Conservation (phyloP, 2,329 filamentous ascomycete genomes). For the Cadophora luteo-olivacea region DNA sequence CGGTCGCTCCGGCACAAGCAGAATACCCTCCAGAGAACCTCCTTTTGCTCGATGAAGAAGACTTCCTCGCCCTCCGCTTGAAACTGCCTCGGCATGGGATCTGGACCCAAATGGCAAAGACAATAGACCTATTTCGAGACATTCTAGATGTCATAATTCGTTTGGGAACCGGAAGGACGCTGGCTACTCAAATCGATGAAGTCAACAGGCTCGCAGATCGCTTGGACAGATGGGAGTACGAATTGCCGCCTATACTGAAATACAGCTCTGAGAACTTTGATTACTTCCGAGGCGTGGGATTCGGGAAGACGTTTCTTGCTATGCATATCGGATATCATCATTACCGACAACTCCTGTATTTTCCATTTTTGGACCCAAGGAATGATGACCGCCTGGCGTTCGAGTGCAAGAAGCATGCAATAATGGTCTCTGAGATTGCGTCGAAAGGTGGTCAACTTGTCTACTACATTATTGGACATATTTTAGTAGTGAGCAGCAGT, state of each 20-base stretch:
- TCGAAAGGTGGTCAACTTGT: constrained; percentile 42
- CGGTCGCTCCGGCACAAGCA: constrained; percentile 18
- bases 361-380: constrained; percentile 49
- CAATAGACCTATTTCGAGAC: constrained; percentile 28
- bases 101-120: constrained; percentile 33
- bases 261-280: constrained; percentile 49
- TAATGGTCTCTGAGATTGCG: constrained; percentile 45
- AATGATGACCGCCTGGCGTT: constrained; percentile 28
- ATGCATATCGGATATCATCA: constrained; percentile 55
- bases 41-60: constrained; percentile 26
- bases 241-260: constrained; percentile 45
- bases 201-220: constrained; percentile 38
- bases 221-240: constrained; percentile 46
- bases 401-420: constrained; percentile 45
- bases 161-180: constrained; percentile 6
- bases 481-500: constrained; percentile 46
- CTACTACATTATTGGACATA: constrained; percentile 46
- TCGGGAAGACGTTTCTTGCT: constrained; percentile 51
- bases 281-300: constrained; percentile 45
- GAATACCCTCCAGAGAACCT: constrained; percentile 21
- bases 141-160: constrained; percentile 25
- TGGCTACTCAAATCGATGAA: constrained; percentile 16
- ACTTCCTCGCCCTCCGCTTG: constrained; percentile 23
- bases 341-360: constrained; percentile 53
- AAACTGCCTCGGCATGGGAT: constrained; percentile 23